Evolutionary conservation across 257 asterid species (phyloP).

Genomic region (Primulina tabacum): DNA sequence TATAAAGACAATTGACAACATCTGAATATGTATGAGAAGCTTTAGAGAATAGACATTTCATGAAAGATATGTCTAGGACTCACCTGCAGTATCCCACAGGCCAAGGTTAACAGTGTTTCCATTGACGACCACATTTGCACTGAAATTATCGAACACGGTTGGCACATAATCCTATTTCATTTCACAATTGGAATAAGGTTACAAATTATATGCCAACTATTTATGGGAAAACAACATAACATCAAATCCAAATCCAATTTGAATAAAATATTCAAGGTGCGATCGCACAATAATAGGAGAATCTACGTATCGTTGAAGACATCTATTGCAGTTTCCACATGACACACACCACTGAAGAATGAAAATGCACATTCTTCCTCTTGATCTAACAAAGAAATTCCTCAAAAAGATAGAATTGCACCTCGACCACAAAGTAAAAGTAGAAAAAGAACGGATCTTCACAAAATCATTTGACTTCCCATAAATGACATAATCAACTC

Average conservation of each 20-base stretch:
- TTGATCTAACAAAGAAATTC: not conserved
- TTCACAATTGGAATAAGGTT: constrained; percentile 16
- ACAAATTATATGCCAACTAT: constrained; percentile 16
- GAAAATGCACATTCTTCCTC: constrained; percentile 5
- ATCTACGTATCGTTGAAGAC: constrained; percentile 2
- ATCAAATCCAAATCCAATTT: not conserved
- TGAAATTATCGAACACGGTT: constrained; percentile 74
- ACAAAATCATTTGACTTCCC: not conserved
- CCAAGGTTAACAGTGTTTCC: constrained; percentile 72
- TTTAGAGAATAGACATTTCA: constrained; percentile 3
- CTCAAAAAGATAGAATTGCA: not conserved
- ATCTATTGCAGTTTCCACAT: not conserved
- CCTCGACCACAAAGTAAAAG: not conserved
- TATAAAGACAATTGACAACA: constrained; percentile 9
- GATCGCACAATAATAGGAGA: constrained; percentile 18
- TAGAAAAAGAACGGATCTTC: not conserved
- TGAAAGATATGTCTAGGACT: constrained; percentile 15
- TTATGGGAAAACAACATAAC: not conserved
- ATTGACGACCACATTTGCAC: constrained; percentile 73
- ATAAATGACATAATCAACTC: constrained; percentile 12
- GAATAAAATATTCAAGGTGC: constrained; percentile 12
- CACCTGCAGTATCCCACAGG: constrained; percentile 88
- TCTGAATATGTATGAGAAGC: constrained; percentile 13
- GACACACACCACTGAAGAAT: not conserved
- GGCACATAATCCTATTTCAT: constrained; percentile 80